A percentile compares a stretch with the other conserved stretches of the same genome.
Evolutionary conservation across 2,329 filamentous ascomycete genomes (phyloP).

Genomic region (Botryosphaeria agaves): DNA sequence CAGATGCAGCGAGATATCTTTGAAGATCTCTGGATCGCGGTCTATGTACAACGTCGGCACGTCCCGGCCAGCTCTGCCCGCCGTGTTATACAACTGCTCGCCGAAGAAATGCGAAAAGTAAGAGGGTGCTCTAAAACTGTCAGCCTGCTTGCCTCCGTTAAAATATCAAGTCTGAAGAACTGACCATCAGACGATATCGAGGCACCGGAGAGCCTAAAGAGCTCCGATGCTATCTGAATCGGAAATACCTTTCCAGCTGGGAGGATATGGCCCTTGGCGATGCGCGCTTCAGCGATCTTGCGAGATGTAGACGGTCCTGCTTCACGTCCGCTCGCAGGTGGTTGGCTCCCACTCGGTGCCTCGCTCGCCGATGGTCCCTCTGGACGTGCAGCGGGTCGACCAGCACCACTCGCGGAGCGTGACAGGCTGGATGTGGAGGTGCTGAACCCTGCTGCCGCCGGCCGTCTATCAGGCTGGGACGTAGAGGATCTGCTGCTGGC

Average conservation of each 20-base stretch:
- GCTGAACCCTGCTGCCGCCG: no score
- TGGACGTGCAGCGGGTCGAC: no score
- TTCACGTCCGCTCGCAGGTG: no score
- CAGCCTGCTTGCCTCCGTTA: conserved; percentile 15
- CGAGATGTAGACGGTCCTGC: no score
- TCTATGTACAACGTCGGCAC: conserved; percentile 87
- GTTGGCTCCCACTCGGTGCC: no score
- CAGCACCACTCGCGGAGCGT: no score
- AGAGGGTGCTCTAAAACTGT: conserved; percentile 60
- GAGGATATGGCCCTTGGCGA: no score
- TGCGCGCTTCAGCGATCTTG: no score
- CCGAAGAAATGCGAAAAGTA: conserved; percentile 93
- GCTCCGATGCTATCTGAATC: conserved; percentile 50
- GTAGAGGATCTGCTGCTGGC: no score
- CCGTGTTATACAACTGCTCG: conserved; percentile 54
- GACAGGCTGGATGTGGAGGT: no score
- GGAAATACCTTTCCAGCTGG: conserved; percentile 56
- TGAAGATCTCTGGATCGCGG: conserved; percentile 76
- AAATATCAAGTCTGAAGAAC: conserved; percentile 11
- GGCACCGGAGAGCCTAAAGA: conserved; percentile 53
- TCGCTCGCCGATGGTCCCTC: no score
- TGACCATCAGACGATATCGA: conserved; percentile 56
- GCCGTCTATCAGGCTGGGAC: no score
- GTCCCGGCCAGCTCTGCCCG: conserved; percentile 37
- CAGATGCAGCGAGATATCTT: conserved; percentile 75